phyloP scores from a whole-genome alignment of 2,329 filamentous ascomycete genomes.

The Ceratocystis diversiconidia region DNA sequence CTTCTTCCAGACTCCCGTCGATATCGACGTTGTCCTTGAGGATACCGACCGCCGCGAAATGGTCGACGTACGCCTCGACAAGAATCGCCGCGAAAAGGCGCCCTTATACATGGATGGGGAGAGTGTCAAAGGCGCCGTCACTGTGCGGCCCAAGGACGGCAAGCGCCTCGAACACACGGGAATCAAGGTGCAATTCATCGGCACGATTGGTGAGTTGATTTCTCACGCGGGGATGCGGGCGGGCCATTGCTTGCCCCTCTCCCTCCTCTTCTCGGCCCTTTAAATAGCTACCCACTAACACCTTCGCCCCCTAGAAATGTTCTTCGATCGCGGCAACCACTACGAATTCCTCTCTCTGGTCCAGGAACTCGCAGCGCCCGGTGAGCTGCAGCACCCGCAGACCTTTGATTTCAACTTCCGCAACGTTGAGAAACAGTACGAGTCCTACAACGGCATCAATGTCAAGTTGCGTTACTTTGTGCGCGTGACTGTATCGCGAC shows the following conservation, averaged over 20 bases:
- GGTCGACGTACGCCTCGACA: slow-evolving; percentile 96
- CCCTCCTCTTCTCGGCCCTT: slow-evolving; percentile 8
- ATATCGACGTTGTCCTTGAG: slow-evolving; percentile 96
- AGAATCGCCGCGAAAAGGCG: slow-evolving; percentile 92
- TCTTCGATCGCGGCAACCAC: slow-evolving; percentile 97
- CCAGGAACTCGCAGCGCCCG: slow-evolving; percentile 90
- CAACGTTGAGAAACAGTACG: slow-evolving; percentile 99
- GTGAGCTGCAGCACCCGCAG: slow-evolving; percentile 95
- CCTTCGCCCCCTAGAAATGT: slow-evolving; percentile 60
- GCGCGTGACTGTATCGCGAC: slow-evolving; percentile 84
- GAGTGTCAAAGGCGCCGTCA: slow-evolving; percentile 92
- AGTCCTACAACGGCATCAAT: slow-evolving; percentile 99
- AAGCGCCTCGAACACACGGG: slow-evolving; percentile 96
- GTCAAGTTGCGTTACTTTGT: slow-evolving; percentile 98
- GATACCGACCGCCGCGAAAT: slow-evolving; percentile 87
- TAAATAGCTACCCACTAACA: neutral
- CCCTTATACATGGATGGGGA: slow-evolving; percentile 97
- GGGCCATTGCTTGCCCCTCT: neutral
- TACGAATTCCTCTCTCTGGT: slow-evolving; percentile 97
- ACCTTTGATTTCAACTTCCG: slow-evolving; percentile 99
- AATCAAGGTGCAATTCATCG: slow-evolving; percentile 99
- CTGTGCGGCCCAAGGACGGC: slow-evolving; percentile 90
- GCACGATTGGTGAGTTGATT: slow-evolving; percentile 64
- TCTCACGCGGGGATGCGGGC: neutral
- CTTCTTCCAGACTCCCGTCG: slow-evolving; percentile 94